Evolutionary conservation across 345 rosid genomes (phyloP), one percentile per base, ranked within the genome.

Genomic region (Alliaria petiolata): DNA sequence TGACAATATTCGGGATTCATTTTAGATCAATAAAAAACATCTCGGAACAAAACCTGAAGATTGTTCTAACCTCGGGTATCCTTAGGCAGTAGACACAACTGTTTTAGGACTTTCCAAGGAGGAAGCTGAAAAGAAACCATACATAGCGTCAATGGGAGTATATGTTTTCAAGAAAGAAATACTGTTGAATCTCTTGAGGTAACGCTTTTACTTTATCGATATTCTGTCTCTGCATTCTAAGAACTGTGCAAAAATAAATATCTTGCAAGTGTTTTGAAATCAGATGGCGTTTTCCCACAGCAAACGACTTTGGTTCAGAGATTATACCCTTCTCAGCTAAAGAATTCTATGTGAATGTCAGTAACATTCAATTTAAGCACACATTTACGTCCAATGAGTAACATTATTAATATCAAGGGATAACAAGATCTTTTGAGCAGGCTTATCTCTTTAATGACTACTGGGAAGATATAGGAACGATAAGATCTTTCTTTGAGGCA

Each of bases 271-370:
- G 64, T 66, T 25, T 62, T 39, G 47, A 69, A 49, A 35, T 52
- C 84, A 93, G 97, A 79, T 93, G 98, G 98, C 97, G 97, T 65
- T 93, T 87, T 65, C 98, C 98, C 42, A 93, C 97, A 28, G 97
- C 98, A 66, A 93, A 93, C 75, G 98, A 93, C 82, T 93, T 89
- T 53, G 95, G 97, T 75, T 93, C 98, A 6, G 97, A 93, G 81
- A 89, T 93, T 61, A 91, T 93, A 65, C 97, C 97, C 45, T 96
- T 96, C 66, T 93, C 98, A 52, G 95, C 93, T 26, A 91, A 52
- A 47, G 97, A 93, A 71, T 86, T 72, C 78, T 80, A 67, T 79
- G 76, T 80, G 8, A 91, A 87, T 86, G 96, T 93, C 55, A 53
- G 79, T 50, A 76, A 46, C 50, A 62, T 54, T 62, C 35, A 28